These are phyloP conservation scores for Nakaseomyces uthaithaninus DNA, from an alignment of 1,139 yeast species.

Conservation along the genomic window DNA sequence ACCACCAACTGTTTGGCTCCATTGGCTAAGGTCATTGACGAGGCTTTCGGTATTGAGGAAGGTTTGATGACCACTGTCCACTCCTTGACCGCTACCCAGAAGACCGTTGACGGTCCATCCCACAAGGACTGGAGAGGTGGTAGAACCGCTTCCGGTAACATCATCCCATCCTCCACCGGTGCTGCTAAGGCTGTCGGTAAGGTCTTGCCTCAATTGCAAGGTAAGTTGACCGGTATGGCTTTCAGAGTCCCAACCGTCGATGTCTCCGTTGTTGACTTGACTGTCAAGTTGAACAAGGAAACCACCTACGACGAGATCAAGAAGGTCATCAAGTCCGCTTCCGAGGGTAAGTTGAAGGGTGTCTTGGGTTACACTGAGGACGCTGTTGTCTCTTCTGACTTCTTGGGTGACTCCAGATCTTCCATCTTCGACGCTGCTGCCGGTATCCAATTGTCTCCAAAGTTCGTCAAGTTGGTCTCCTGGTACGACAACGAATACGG, in stretches of 20 bases:
- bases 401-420: slow-evolving; percentile 67
- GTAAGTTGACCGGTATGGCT: slow-evolving; percentile 85
- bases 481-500: slow-evolving; percentile 91
- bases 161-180: slow-evolving; percentile 85
- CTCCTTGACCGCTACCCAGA: slow-evolving; percentile 84
- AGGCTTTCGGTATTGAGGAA: slow-evolving; percentile 70
- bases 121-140: slow-evolving; percentile 96
- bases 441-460: slow-evolving; percentile 78
- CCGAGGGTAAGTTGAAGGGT: slow-evolving; percentile 68
- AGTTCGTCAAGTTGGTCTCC: slow-evolving; percentile 74
- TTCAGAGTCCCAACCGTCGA: slow-evolving; percentile 86
- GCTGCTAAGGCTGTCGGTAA: slow-evolving; percentile 91
- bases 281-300: slow-evolving; percentile 59
- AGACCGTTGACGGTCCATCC: slow-evolving; percentile 89
- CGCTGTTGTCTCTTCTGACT: slow-evolving; percentile 78
- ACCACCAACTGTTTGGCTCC: slow-evolving; percentile 90
- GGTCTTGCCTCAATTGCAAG: slow-evolving; percentile 78
- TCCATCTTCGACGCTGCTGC: slow-evolving; percentile 75
- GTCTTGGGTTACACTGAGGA: slow-evolving; percentile 77
- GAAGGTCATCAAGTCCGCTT: slow-evolving; percentile 58
- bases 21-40: slow-evolving; percentile 75
- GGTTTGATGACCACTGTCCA: slow-evolving; percentile 89
- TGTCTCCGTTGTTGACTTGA: slow-evolving; percentile 72
- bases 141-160: slow-evolving; percentile 87
- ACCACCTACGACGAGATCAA: slow-evolving; percentile 74